Base-by-base conservation (phyloP, 73 alveolate species). In the Tetrahymena borealis region DNA sequence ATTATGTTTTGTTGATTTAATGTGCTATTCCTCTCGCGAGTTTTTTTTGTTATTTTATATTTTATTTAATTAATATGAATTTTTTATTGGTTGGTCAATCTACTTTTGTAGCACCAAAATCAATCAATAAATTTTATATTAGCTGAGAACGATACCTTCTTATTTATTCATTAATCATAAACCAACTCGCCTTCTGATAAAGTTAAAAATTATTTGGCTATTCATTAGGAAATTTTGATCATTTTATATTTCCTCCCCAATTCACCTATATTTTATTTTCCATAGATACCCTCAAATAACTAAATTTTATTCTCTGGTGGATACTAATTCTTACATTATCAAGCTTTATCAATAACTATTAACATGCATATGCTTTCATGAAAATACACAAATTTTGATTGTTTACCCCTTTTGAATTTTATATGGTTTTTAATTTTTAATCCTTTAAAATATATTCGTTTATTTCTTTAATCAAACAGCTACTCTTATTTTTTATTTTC, bases 1-100 rank as follows among this genome's bases (percentile, higher is more conserved):
- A 60, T 60, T 60, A 24, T 60, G 85, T 35, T 60, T 60, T 13
- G 6, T 60, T 60, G n/a, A n/a, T 60, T 60, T 24, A 24, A 60
- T n/a, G 85, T 60, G 85, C 85, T 60, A 60, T 60, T 60, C 85
- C 85, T 60, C 85, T 60, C 35, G n/a, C 85, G 85, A 60, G 85
- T 60, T 60, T 60, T 60, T 60, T 60, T 24, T 24, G n/a, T 60
- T 60, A 24, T 60, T 60, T 60, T 60, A 60, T 60, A 24, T 60
- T 60, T 24, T 60, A 24, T 60, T 60, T 60, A n/a, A n/a, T n/a
- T n/a, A 60, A 60, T 60, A 60, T 60, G 85, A 60, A 60, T 60
- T 60, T 60, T 60, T 60, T 60, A 60, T 60, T 60, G 85, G 85
- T n/a, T 60, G 85, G 85, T n/a, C 36, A 60, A 60, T 60, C 85